Percentiles rank a stretch among this genome's conserved stretches.
Conservation (phyloP, 1,139 yeast genomes). For the Yamadazyma conglobata region DNA sequence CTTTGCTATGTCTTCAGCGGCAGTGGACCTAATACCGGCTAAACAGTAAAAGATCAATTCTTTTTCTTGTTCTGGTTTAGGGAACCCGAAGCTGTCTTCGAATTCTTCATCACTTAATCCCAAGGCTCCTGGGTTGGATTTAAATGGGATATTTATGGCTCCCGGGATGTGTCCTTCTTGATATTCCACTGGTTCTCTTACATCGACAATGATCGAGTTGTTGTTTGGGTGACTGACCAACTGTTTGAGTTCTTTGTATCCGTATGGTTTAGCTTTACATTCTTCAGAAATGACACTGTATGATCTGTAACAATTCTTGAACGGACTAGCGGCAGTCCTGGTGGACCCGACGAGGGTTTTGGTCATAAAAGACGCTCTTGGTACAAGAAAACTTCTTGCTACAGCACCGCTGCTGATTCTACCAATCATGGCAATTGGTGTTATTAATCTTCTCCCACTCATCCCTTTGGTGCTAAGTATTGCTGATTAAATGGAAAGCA, state of each 20-base stretch:
- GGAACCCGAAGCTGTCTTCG: conserved; percentile 72
- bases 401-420: too few relatives aligned
- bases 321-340: too few relatives aligned
- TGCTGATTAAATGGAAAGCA: too few relatives aligned
- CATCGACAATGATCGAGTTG: conserved; percentile 68
- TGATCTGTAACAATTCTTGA: too few relatives aligned
- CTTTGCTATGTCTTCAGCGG: conserved; percentile 87
- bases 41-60: conserved; percentile 88
- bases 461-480: not conserved
- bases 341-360: too few relatives aligned
- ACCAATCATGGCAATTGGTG: not conserved
- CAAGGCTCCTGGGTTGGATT: conserved; percentile 91
- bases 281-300: conserved; percentile 30
- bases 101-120: conserved; percentile 78
- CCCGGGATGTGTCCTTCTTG: conserved; percentile 72
- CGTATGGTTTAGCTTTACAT: conserved; percentile 50
- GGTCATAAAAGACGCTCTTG: too few relatives aligned
- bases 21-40: conserved; percentile 88
- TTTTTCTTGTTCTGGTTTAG: conserved; percentile 70
- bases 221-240: conserved; percentile 40
- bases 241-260: conserved; percentile 54
- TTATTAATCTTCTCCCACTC: not conserved
- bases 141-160: conserved; percentile 84
- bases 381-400: too few relatives aligned
- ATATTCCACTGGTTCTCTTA: conserved; percentile 86